These are phyloP conservation scores for Sugiyamaella lignohabitans DNA, from an alignment of 805 yeast species.

Conservation along the genomic window DNA sequence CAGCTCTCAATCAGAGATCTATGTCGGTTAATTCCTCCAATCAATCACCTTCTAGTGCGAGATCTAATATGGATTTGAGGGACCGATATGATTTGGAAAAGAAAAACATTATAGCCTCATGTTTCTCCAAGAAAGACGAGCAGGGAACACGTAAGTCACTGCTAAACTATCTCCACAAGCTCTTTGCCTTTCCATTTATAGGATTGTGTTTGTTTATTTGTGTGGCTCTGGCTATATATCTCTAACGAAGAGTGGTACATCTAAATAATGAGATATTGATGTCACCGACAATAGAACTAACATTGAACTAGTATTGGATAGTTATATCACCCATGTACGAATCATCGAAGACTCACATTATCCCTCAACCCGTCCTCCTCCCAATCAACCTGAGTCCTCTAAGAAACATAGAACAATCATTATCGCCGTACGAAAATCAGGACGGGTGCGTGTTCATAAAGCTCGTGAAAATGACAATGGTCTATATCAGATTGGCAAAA, in stretches of 20 bases:
- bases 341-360: slow-evolving; percentile 67
- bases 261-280: slow-evolving; percentile 5
- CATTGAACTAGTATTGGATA: slow-evolving; percentile 36
- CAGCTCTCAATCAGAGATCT: neutral
- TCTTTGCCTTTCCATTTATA: no score
- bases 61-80: slow-evolving; percentile 35
- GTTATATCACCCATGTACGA: slow-evolving; percentile 70
- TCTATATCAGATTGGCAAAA: slow-evolving; percentile 80
- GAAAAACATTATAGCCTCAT: slow-evolving; percentile 39
- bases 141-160: slow-evolving; percentile 31
- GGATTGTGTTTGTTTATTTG: no score
- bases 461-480: slow-evolving; percentile 75
- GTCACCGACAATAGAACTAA: no score
- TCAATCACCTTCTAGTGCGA: neutral
- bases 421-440: slow-evolving; percentile 56
- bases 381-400: slow-evolving; percentile 38
- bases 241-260: no score
- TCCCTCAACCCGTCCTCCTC: slow-evolving; percentile 65
- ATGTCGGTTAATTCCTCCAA: neutral
- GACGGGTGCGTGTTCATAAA: slow-evolving; percentile 70
- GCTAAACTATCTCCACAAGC: no score
- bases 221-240: no score
- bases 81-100: slow-evolving; percentile 54
- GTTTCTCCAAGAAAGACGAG: slow-evolving; percentile 43
- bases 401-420: slow-evolving; percentile 44